These are phyloP conservation scores for Chaetomidium leptoderma DNA, from an alignment of 495 filamentous ascomycete genomes.

Conservation along the genomic window DNA sequence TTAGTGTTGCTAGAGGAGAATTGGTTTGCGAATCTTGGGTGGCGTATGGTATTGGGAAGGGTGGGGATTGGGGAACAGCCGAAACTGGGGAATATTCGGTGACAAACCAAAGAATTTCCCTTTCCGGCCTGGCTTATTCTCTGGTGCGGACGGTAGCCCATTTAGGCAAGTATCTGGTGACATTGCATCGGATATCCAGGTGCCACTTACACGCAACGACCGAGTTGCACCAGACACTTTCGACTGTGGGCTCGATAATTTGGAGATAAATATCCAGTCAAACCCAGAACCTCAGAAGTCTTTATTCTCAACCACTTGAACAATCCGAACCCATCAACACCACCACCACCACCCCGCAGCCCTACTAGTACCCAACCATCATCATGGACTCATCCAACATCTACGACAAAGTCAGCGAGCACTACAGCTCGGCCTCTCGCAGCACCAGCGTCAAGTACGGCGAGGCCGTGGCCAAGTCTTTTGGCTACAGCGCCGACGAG, in stretches of 20 bases:
- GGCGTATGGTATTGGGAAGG: no score
- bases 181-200: no score
- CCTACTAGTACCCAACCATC: neutral
- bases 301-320: no score
- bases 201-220: no score
- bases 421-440: conserved; percentile 36
- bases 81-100: conserved; percentile 6
- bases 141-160: neutral
- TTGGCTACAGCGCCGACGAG: conserved; percentile 57
- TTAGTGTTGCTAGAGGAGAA: no score
- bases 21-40: no score
- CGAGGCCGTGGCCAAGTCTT: conserved; percentile 50
- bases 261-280: no score
- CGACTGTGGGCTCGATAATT: no score
- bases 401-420: conserved; percentile 39
- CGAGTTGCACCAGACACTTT: no score
- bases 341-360: neutral
- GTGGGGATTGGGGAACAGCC: neutral
- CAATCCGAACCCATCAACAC: no score
- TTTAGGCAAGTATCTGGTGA: conserved; percentile 15
- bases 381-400: conserved; percentile 22
- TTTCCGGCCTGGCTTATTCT: neutral
- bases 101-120: conserved; percentile 18
- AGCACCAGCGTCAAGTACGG: conserved; percentile 31
- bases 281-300: no score